Evolutionary conservation across 2,329 filamentous ascomycete species (phyloP).

Genomic region (Keithomyces neogunnii): DNA sequence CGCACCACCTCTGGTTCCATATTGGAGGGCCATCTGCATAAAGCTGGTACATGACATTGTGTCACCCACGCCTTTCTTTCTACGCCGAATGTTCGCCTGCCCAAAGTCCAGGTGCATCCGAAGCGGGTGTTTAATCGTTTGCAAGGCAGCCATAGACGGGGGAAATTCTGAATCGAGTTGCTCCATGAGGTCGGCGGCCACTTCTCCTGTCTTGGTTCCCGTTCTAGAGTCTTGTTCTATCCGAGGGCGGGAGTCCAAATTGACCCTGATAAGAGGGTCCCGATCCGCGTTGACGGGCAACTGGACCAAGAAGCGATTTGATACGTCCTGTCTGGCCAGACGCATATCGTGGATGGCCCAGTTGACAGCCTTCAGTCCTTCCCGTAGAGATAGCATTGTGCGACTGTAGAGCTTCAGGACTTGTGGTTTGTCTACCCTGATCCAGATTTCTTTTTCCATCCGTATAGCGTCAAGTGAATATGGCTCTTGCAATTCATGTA

Average conservation of each 20-base stretch:
- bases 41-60: conserved; percentile 18
- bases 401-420: conserved; percentile 18
- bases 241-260: conserved; percentile 16
- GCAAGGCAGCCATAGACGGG: conserved; percentile 16
- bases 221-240: conserved; percentile 1
- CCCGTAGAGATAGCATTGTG: conserved; percentile 14
- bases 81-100: conserved; percentile 16
- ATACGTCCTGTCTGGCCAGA: conserved; percentile 15
- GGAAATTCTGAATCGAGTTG: background rate
- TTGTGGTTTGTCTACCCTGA: conserved; percentile 15
- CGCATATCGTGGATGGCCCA: conserved; percentile 24
- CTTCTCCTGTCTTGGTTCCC: background rate
- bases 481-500: conserved; percentile 15
- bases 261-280: conserved; percentile 13
- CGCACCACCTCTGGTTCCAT: conserved; percentile 21
- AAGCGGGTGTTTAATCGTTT: conserved; percentile 15
- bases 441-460: conserved; percentile 21
- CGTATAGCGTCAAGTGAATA: conserved; percentile 19
- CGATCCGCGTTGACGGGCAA: conserved; percentile 9
- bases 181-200: background rate
- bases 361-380: conserved; percentile 21
- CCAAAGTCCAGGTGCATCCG: conserved; percentile 26
- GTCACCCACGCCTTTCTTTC: conserved; percentile 16
- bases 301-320: conserved; percentile 20
- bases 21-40: conserved; percentile 15